Evolutionary conservation across 768 basidiomycete genomes (phyloP).

Genomic region (Phaeotremella skinneri): DNA sequence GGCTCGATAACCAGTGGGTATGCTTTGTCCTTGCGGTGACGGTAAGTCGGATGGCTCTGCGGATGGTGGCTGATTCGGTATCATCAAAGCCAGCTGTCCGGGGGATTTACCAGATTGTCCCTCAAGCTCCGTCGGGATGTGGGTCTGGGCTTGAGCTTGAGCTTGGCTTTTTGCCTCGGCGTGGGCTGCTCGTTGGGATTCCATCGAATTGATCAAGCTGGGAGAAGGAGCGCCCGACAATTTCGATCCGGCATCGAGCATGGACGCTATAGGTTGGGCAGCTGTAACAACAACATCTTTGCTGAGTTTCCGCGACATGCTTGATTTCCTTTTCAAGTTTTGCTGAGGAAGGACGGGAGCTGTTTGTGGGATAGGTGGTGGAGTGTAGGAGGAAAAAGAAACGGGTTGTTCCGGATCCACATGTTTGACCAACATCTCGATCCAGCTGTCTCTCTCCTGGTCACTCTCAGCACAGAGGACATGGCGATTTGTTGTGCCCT

Average conservation of each 20-base stretch:
- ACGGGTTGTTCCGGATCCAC: slow-evolving; percentile 48
- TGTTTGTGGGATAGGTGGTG: slow-evolving; percentile 2
- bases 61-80: slow-evolving; percentile 12
- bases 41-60: neutral
- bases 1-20: neutral
- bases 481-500: slow-evolving; percentile 61
- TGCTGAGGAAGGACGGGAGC: neutral
- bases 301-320: slow-evolving; percentile 31
- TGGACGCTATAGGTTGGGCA: slow-evolving; percentile 29
- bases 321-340: slow-evolving; percentile 19
- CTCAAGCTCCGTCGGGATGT: neutral
- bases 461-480: slow-evolving; percentile 97
- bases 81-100: slow-evolving; percentile 9
- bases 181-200: slow-evolving; percentile 35
- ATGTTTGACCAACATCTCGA: slow-evolving; percentile 85
- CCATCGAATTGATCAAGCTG: slow-evolving; percentile 41
- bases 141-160: slow-evolving; percentile 31
- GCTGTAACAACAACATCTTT: slow-evolving; percentile 43
- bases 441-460: slow-evolving; percentile 88
- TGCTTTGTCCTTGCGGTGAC: neutral
- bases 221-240: slow-evolving; percentile 41
- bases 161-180: too few species aligned
- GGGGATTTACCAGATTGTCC: slow-evolving; percentile 5
- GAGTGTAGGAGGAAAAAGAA: slow-evolving; percentile 2
- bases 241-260: slow-evolving; percentile 25